phyloP scores from a whole-genome alignment of 1,284 basidiomycete genomes.

The Leucoagaricus sp. region DNA sequence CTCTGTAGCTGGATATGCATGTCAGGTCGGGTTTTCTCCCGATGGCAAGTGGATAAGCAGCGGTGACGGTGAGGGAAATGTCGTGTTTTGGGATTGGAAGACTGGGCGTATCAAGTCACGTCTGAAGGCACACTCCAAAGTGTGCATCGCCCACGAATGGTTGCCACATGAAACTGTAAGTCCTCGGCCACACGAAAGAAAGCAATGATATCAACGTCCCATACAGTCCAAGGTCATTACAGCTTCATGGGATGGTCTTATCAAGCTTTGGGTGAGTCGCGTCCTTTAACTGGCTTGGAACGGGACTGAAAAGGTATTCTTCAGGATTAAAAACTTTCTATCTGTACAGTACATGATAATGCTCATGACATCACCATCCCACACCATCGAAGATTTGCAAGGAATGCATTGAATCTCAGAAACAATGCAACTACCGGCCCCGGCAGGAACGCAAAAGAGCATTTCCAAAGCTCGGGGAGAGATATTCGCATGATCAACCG shows the following conservation, averaged over 20 bases:
- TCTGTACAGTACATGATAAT: background rate
- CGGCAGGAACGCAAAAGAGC: too few relatives aligned
- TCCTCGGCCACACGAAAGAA: too few relatives aligned
- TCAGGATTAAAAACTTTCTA: constrained; percentile 23
- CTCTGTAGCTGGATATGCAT: constrained; percentile 95
- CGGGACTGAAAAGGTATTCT: constrained; percentile 15
- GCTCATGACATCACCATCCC: constrained; percentile 2
- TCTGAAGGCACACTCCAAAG: constrained; percentile 88
- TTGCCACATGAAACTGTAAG: constrained; percentile 95
- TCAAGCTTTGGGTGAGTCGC: constrained; percentile 85
- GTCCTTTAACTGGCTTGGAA: constrained; percentile 15
- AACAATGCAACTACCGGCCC: background rate
- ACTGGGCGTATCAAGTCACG: constrained; percentile 92
- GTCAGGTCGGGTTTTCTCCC: constrained; percentile 94
- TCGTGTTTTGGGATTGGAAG: constrained; percentile 99
- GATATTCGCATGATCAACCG: too few relatives aligned
- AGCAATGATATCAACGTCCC: background rate
- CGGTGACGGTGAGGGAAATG: constrained; percentile 92
- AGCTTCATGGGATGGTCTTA: constrained; percentile 95
- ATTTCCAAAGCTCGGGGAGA: too few relatives aligned
- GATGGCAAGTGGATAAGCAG: constrained; percentile 98
- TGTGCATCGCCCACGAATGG: constrained; percentile 97
- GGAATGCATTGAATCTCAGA: background rate
- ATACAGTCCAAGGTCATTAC: constrained; percentile 90
- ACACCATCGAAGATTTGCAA: background rate